These are phyloP conservation scores for Chalaropsis thielavioides DNA, from an alignment of 2,329 filamentous ascomycete genomes.

Conservation along the genomic window DNA sequence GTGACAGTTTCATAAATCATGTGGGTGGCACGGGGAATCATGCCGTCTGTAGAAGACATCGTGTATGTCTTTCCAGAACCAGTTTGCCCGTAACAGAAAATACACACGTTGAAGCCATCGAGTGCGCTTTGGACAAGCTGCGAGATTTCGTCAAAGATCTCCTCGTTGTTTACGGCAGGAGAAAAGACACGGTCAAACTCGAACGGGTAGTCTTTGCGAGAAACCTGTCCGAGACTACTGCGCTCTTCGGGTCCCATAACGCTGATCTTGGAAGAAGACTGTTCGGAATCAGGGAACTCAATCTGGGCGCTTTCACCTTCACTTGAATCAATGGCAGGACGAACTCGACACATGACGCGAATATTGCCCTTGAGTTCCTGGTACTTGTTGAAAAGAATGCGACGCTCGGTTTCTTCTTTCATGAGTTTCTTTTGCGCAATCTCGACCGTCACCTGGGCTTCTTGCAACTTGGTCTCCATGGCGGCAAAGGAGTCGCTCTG, in stretches of 20 bases:
- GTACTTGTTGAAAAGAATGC: constrained; percentile 92
- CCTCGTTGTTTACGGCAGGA: constrained; percentile 59
- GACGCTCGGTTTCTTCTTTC: constrained; percentile 76
- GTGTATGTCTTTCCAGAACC: constrained; percentile 94
- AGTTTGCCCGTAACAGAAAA: constrained; percentile 96
- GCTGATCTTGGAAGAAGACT: constrained; percentile 76
- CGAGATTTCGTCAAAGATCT: constrained; percentile 91
- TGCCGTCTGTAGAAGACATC: constrained; percentile 82
- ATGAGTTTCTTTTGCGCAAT: constrained; percentile 67
- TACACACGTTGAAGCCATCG: constrained; percentile 96
- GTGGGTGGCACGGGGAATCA: constrained; percentile 85
- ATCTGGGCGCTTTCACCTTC: constrained; percentile 60
- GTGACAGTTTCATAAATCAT: constrained; percentile 88
- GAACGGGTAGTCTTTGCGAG: constrained; percentile 69
- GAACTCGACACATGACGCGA: constrained; percentile 90
- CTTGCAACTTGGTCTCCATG: constrained; percentile 66
- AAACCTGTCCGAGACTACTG: constrained; percentile 61
- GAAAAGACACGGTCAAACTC: constrained; percentile 88
- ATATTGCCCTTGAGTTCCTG: constrained; percentile 98
- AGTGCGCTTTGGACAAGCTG: constrained; percentile 92
- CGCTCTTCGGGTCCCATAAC: constrained; percentile 72
- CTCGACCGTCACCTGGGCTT: constrained; percentile 56
- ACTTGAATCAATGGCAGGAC: constrained; percentile 48
- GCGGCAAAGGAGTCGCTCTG: constrained; percentile 74
- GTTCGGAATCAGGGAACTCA: constrained; percentile 57